Evolutionary conservation across 2,329 filamentous ascomycete species (phyloP), one percentile per base, ranked within the genome.

Genomic region (Alternaria triticina): DNA sequence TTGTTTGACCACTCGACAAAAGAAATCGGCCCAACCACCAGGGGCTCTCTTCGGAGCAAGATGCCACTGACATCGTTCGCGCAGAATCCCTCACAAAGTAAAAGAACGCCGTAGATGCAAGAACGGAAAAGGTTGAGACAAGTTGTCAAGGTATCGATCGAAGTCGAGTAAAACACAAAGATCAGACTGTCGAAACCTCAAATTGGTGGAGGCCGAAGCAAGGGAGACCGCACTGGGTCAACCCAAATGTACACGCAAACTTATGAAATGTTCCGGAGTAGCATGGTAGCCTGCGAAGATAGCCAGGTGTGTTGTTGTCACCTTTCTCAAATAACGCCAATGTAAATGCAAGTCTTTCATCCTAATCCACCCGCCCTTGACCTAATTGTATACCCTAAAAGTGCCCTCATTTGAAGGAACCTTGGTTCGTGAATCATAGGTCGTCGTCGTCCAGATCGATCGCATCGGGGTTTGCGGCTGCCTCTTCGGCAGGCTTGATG

Each of bases 391-490:
- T 52, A 52, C 49, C 49, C 49, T 13, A 0, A 51, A 40, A 13
- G 28, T 36, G 23, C 28, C 33, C 17, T 20, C 28, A 36, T 30
- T 5, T 3, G 23, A 49, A 23, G 28, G 45, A 47, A 36, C 61
- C 59, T 51, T 55, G 57, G 51, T 54, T 73, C 69, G 65, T 74
- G 55, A 69, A 69, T 78, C 76, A 78, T 75, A 79, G 66, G 57
- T 68, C 65, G 62, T 81, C 78, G 64, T 80, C 89, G 79, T 96
- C 91, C 69, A 94, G 86, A 74, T 93, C 88, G 77, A 97, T 96
- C 23, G 92, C 93, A 75, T 97, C 94, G 3, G 94, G 93, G 75
- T 97, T 97, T 6, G 86, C 84, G 12, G 88, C 82, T 17, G 81
- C 78, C 44, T 72, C 69, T 43, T 83, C 79, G 4, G 78, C 77